Evolutionary conservation across 371 early-diverging fungal genomes (phyloP).

Genomic region (Syncephalis plumigaleata): DNA sequence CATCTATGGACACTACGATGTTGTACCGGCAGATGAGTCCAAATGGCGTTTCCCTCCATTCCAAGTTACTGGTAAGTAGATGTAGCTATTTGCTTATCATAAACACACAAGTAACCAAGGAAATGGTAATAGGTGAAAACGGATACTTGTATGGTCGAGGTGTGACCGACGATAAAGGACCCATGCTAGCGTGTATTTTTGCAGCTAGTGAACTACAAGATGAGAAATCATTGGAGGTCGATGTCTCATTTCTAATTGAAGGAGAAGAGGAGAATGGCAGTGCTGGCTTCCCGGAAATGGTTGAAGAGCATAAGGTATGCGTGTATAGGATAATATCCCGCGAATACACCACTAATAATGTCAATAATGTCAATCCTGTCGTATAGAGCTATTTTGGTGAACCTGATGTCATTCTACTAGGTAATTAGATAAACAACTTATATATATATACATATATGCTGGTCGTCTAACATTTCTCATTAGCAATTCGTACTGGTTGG

Average conservation of each 20-base stretch:
- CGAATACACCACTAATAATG: background rate
- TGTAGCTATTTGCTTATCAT: background rate
- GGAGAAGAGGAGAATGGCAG: constrained; percentile 76
- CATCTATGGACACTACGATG: constrained; percentile 78
- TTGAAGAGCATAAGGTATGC: constrained; percentile 25
- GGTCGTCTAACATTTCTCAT: background rate
- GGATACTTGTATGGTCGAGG: constrained; percentile 70
- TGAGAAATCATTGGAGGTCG: constrained; percentile 34
- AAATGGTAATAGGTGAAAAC: constrained; percentile 30
- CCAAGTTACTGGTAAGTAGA: constrained; percentile 17
- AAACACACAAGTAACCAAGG: constrained; percentile 5
- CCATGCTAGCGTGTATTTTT: constrained; percentile 56
- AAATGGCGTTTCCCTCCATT: constrained; percentile 41
- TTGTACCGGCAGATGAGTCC: constrained; percentile 41
- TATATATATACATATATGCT: background rate
- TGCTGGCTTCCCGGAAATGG: constrained; percentile 42
- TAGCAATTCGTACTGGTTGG: constrained; percentile 70
- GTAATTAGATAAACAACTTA: constrained; percentile 10
- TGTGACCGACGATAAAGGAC: constrained; percentile 71
- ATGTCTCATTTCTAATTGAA: constrained; percentile 64
- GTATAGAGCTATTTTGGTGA: constrained; percentile 31
- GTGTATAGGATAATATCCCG: background rate
- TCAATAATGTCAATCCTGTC: background rate
- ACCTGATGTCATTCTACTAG: constrained; percentile 51
- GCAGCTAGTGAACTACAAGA: constrained; percentile 51